Percentiles rank a stretch among this genome's conserved stretches.
phyloP scores from a whole-genome alignment of 306 rosid species.

The Argentina anserina region DNA sequence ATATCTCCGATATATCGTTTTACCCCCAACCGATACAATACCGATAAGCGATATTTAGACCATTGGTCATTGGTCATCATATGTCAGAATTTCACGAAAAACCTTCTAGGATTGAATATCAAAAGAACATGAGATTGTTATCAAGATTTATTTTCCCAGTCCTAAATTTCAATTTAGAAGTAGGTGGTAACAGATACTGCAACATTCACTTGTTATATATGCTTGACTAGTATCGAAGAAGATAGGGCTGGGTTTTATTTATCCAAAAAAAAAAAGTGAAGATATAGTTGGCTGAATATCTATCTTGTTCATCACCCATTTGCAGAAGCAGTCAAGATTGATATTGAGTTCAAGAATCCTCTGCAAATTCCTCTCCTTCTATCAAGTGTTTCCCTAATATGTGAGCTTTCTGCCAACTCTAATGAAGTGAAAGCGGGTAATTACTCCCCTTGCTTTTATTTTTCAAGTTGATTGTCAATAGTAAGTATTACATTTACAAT shows the following conservation, averaged over 20 bases:
- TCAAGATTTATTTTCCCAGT: background rate
- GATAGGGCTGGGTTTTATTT: background rate
- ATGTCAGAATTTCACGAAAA: background rate
- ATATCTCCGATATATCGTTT: too few relatives aligned
- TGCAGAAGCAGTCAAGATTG: constrained; percentile 85
- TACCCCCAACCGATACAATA: too few relatives aligned
- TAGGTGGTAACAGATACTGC: background rate
- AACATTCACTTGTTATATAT: background rate
- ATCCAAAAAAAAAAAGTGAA: background rate
- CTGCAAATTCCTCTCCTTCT: constrained; percentile 74
- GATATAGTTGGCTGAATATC: background rate
- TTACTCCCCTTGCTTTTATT: constrained; percentile 15
- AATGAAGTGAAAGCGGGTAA: constrained; percentile 53
- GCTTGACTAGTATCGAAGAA: background rate
- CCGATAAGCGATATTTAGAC: too few relatives aligned
- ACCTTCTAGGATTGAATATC: background rate
- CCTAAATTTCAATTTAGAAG: background rate
- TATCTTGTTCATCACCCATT: constrained; percentile 26
- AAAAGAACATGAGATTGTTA: background rate
- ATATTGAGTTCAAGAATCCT: constrained; percentile 77
- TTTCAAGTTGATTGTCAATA: constrained; percentile 15
- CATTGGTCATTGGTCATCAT: background rate
- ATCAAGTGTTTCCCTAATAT: constrained; percentile 68
- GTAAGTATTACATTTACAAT: constrained; percentile 7
- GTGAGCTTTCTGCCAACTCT: constrained; percentile 57